Conservation (phyloP, 1,284 basidiomycete genomes). For the Sphagnurus paluster region DNA sequence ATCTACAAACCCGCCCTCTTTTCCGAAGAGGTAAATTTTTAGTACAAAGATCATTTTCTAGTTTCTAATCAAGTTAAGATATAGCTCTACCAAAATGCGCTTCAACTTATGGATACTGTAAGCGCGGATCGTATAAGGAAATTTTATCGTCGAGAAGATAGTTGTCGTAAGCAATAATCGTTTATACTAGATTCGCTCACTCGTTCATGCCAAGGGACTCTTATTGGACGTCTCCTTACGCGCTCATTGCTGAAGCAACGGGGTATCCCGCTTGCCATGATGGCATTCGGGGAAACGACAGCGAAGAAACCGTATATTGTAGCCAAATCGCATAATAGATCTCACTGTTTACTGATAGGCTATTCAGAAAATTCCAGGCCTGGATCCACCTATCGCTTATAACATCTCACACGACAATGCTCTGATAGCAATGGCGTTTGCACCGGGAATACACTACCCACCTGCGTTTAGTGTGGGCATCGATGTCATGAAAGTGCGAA, state of each 20-base stretch:
- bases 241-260: slow-evolving; percentile 58
- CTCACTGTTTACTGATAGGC: neutral
- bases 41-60: slow-evolving; percentile 1
- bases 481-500: slow-evolving; percentile 74
- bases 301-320: slow-evolving; percentile 76
- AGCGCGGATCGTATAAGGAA: slow-evolving; percentile 54
- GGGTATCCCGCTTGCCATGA: slow-evolving; percentile 44
- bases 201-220: slow-evolving; percentile 48
- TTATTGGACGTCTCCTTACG: slow-evolving; percentile 72
- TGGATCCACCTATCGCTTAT: slow-evolving; percentile 61
- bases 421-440: slow-evolving; percentile 67
- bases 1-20: slow-evolving; percentile 47
- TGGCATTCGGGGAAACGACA: slow-evolving; percentile 56
- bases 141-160: slow-evolving; percentile 71
- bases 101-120: slow-evolving; percentile 54
- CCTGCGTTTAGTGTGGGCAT: slow-evolving; percentile 67
- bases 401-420: slow-evolving; percentile 81
- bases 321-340: slow-evolving; percentile 22
- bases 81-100: slow-evolving; percentile 59
- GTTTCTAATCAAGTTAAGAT: slow-evolving; percentile 6
- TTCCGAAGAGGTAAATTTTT: slow-evolving; percentile 51
- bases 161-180: slow-evolving; percentile 55
- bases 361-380: slow-evolving; percentile 40
- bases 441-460: slow-evolving; percentile 49
- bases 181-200: neutral